Evolutionary conservation across 768 basidiomycete species (phyloP), one percentile per base, ranked within the genome.

Genomic region (Tylopilus rubrobrunneus): DNA sequence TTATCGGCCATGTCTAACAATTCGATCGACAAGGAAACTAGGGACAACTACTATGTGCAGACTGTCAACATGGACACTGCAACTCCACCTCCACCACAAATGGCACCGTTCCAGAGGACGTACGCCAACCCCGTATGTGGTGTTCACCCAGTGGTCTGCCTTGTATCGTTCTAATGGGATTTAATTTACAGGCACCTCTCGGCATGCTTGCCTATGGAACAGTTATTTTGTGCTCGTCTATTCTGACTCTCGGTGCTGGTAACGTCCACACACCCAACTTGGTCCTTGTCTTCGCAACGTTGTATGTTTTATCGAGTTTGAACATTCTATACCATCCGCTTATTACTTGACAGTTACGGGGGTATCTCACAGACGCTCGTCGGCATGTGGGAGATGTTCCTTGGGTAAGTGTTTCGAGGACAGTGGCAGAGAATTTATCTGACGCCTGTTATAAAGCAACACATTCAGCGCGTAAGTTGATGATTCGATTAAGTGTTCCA

Each of bases 311-410:
- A 15, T 36, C 19, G 27, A 33, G 34, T 6, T 34, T 12, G 2
- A 34, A 14, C 34, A 34, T 8, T 14, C 23, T 7, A 25, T n/a
- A 7, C 31, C 21, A 7, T 25, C 23, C 9, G 4, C 44, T 57
- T 21, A 59, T 34, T 19, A 34, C 9, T 31, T 51, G 44, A 33
- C n/a, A 67, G 67, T 54, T 67, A 69, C 31, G 67, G 67, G 9
- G 65, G 67, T 41, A 69, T 69, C 45, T 60, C 64, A 17, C 67
- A 67, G 46, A 64, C 65, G 4, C 52, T 67, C 9, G 65, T 67
- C 8, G 65, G 67, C 39, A 65, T 69, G 66, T 69, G 67, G 66
- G 66, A 69, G 28, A 64, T 67, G 57, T 67, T 62, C 57, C 65
- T 69, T 28, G 66, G 65, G 65, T 61, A 48, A 48, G 67, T 45